Evolutionary conservation across 257 asterid genomes (phyloP).

Genomic region (Sherardia arvensis): DNA sequence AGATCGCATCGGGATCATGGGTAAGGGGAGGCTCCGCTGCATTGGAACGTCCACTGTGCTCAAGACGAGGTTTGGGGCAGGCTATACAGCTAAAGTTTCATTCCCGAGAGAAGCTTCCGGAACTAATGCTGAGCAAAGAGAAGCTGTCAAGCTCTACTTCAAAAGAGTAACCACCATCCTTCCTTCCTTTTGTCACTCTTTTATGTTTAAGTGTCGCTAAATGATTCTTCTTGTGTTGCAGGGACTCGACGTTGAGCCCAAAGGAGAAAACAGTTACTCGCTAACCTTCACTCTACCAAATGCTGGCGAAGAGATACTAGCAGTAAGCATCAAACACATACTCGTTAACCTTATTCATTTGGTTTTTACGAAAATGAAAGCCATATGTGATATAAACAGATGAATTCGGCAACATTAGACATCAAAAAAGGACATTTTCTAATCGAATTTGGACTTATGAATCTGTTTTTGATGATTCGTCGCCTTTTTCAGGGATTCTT

Average conservation of each 20-base stretch:
- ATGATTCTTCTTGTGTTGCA: slow-evolving; percentile 1
- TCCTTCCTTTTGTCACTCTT: neutral
- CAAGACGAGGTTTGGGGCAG: slow-evolving; percentile 31
- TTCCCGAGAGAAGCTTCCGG: slow-evolving; percentile 11
- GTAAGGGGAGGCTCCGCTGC: slow-evolving; percentile 34
- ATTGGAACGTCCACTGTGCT: slow-evolving; percentile 31
- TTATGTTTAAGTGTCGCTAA: neutral
- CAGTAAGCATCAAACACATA: slow-evolving; percentile 11
- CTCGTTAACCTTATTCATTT: neutral
- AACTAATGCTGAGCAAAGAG: slow-evolving; percentile 5
- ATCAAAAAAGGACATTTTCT: neutral
- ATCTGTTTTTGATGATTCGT: neutral
- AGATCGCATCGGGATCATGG: slow-evolving; percentile 41
- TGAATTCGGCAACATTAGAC: neutral
- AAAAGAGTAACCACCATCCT: slow-evolving; percentile 17
- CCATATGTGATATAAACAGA: neutral
- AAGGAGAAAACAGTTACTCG: slow-evolving; percentile 17
- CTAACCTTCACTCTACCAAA: slow-evolving; percentile 21
- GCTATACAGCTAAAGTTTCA: slow-evolving; percentile 21
- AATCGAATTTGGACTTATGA: too few species aligned
- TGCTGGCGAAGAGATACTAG: slow-evolving; percentile 19
- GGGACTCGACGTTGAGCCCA: slow-evolving; percentile 21
- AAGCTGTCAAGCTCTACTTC: slow-evolving; percentile 25
- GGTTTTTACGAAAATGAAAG: too few species aligned
- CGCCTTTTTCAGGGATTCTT: slow-evolving; percentile 24